Conservation (phyloP, 805 yeast genomes). For the Tetrapisispora namnaoensis region DNA sequence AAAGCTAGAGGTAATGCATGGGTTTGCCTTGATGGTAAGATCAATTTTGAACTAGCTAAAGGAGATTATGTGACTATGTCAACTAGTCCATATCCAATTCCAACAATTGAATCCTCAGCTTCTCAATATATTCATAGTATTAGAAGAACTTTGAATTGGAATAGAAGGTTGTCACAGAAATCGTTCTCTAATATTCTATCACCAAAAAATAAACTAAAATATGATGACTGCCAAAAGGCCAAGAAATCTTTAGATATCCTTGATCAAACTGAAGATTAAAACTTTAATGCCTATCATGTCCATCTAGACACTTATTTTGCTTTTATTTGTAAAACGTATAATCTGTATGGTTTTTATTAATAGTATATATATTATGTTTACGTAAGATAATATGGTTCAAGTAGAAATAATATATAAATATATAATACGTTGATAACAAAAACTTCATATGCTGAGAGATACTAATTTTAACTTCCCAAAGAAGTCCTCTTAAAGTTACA, state of each 20-base stretch:
- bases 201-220: constrained; percentile 10
- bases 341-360: neutral
- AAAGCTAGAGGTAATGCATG: constrained; percentile 82
- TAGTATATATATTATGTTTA: neutral
- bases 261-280: constrained; percentile 3
- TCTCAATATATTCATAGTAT: constrained; percentile 78
- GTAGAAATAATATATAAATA: no score
- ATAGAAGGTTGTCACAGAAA: constrained; percentile 77
- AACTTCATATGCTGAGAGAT: neutral
- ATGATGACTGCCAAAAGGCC: constrained; percentile 9
- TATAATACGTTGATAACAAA: no score
- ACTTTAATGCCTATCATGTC: constrained; percentile 3
- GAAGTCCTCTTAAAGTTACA: neutral
- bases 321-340: neutral
- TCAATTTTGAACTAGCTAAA: constrained; percentile 62
- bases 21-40: constrained; percentile 92
- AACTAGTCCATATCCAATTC: constrained; percentile 86
- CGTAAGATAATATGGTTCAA: no score
- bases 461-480: neutral
- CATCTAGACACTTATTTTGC: no score
- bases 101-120: constrained; percentile 68
- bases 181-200: constrained; percentile 41
- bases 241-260: neutral
- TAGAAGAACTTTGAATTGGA: constrained; percentile 84
- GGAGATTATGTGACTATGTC: constrained; percentile 80